Evolutionary conservation across 495 filamentous ascomycete genomes (phyloP).

Genomic region (Penicillium goetzii): DNA sequence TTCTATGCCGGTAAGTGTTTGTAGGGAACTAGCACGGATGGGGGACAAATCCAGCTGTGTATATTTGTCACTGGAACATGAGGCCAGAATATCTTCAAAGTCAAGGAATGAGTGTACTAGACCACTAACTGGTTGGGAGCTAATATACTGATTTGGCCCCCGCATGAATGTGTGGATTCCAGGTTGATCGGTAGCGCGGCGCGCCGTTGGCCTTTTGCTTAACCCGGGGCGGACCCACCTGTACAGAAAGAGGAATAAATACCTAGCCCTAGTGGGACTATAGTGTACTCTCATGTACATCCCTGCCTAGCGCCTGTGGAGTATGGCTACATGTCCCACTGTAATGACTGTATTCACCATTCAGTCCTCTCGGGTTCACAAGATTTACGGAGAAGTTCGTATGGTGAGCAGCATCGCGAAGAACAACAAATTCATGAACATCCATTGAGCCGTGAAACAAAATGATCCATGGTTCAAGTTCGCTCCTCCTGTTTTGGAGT

Average conservation of each 20-base stretch:
- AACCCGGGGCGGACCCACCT: neutral
- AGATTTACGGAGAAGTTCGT: too few relatives aligned
- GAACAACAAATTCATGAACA: too few relatives aligned
- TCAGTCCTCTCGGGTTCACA: too few relatives aligned
- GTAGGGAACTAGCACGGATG: too few relatives aligned
- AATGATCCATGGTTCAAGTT: too few relatives aligned
- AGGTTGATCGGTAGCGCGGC: neutral
- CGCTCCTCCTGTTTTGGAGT: too few relatives aligned
- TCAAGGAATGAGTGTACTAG: neutral
- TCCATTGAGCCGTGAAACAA: too few relatives aligned
- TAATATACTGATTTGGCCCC: neutral
- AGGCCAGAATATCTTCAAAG: neutral
- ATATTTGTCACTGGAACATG: neutral
- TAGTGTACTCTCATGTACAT: neutral
- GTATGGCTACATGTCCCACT: neutral
- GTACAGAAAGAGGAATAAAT: neutral
- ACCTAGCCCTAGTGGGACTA: neutral
- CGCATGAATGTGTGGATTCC: neutral
- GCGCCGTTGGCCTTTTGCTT: neutral
- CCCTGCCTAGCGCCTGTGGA: neutral
- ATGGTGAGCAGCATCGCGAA: too few relatives aligned
- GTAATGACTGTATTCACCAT: too few relatives aligned
- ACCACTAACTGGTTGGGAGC: neutral
- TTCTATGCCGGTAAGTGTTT: neutral
- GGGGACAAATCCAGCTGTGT: neutral